phyloP scores from a whole-genome alignment of 306 rosid species.

The Vigna nakashimae region DNA sequence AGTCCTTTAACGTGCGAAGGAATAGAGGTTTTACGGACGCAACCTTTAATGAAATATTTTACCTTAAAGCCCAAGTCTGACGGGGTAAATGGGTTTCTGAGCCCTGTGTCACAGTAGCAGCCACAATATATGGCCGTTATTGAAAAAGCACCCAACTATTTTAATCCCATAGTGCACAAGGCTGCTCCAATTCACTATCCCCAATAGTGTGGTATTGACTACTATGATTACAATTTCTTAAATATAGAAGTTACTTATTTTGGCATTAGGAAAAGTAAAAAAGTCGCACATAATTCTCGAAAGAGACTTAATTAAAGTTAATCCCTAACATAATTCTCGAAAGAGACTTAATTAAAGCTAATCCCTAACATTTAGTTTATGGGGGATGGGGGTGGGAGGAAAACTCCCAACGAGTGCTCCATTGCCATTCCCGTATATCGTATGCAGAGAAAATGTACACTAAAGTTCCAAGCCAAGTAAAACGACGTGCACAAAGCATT shows the following conservation, averaged over 20 bases:
- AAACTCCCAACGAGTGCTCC: background rate
- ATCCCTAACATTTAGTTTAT: too few species aligned
- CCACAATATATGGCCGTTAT: too few species aligned
- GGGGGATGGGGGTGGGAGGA: background rate
- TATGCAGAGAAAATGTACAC: background rate
- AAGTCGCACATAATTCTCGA: background rate
- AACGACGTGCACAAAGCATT: slow-evolving; percentile 22
- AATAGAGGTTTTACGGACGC: background rate
- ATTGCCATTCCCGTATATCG: slow-evolving; percentile 14
- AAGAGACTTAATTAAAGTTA: background rate
- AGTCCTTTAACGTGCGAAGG: background rate
- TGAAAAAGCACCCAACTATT: too few species aligned
- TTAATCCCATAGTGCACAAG: too few species aligned
- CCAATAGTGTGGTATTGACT: background rate
- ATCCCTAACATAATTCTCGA: background rate
- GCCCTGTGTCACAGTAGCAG: background rate
- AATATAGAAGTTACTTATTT: background rate
- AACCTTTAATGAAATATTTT: background rate
- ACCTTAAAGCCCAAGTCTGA: background rate
- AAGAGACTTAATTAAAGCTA: background rate
- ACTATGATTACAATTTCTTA: background rate
- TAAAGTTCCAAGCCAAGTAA: slow-evolving; percentile 13
- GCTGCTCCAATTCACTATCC: too few species aligned
- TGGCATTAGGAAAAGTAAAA: slow-evolving; percentile 1
- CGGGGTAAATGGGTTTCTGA: background rate